Conservation (phyloP, 495 filamentous ascomycete species). For the Aspergillus campestris region DNA sequence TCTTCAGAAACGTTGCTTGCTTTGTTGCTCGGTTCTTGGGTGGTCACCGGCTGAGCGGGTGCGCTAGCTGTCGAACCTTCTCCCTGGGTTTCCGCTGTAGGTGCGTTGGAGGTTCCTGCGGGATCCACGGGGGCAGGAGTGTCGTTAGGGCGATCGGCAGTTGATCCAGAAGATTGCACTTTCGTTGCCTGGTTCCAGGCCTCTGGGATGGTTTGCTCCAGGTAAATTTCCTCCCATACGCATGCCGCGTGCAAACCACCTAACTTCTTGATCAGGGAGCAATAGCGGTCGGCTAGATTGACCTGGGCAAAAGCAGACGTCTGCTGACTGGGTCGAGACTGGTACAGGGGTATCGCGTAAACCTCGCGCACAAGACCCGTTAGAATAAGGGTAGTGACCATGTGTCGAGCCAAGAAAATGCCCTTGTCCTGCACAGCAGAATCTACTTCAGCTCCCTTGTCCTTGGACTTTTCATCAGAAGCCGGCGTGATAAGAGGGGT, state of each 20-base stretch:
- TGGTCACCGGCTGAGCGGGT: constrained; percentile 12
- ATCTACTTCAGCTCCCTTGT: constrained; percentile 11
- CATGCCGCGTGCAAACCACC: constrained; percentile 69
- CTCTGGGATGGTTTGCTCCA: constrained; percentile 59
- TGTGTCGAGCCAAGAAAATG: constrained; percentile 64
- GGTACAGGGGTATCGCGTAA: constrained; percentile 59
- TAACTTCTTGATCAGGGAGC: constrained; percentile 55
- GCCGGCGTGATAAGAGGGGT: constrained; percentile 44
- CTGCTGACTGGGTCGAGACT: constrained; percentile 44
- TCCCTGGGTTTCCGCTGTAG: constrained; percentile 10
- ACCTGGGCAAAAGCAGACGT: constrained; percentile 56
- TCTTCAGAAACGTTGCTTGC: constrained; percentile 34
- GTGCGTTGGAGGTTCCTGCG: constrained; percentile 6
- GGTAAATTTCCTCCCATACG: constrained; percentile 71
- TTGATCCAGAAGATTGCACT: constrained; percentile 37
- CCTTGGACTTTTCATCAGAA: constrained; percentile 15
- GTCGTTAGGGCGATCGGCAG: constrained; percentile 35
- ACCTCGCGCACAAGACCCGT: constrained; percentile 63
- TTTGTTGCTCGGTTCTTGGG: constrained; percentile 30
- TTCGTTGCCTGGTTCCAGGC: constrained; percentile 58
- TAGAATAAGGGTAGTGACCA: constrained; percentile 66
- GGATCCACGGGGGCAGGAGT: constrained; percentile 21
- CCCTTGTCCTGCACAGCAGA: constrained; percentile 42
- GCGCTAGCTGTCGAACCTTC: constrained; percentile 15
- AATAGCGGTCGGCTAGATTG: constrained; percentile 74